Evolutionary conservation across 2,329 filamentous ascomycete genomes (phyloP).

Genomic region (Didymella segeticola): DNA sequence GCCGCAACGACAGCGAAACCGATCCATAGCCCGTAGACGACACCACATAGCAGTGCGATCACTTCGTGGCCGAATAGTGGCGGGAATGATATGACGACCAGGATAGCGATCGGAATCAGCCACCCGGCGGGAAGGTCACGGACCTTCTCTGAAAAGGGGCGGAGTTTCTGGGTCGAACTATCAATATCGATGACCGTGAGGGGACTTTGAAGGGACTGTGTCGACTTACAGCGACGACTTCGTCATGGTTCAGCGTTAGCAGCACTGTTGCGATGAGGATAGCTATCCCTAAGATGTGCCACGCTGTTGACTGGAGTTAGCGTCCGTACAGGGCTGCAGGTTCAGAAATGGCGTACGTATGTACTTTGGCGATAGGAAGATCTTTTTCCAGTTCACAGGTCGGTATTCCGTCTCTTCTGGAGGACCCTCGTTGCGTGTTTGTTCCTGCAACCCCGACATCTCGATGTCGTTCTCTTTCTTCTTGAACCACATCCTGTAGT

Average conservation of each 20-base stretch:
- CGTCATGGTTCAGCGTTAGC: slow-evolving; percentile 39
- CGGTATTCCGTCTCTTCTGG: slow-evolving; percentile 43
- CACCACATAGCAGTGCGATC: slow-evolving; percentile 43
- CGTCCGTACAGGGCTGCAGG: neutral
- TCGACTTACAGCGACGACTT: slow-evolving; percentile 39
- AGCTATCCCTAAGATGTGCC: slow-evolving; percentile 39
- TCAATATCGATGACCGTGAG: slow-evolving; percentile 13
- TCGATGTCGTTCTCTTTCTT: slow-evolving; percentile 40
- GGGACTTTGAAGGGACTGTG: neutral
- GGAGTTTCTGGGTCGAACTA: slow-evolving; percentile 32
- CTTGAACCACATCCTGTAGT: slow-evolving; percentile 27
- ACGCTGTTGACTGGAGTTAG: slow-evolving; percentile 34
- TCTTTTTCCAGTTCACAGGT: slow-evolving; percentile 43
- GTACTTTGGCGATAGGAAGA: slow-evolving; percentile 45
- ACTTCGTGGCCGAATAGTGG: slow-evolving; percentile 46
- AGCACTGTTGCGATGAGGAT: slow-evolving; percentile 38
- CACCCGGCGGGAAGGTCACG: slow-evolving; percentile 45
- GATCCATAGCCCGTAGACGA: slow-evolving; percentile 45
- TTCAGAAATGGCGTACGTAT: slow-evolving; percentile 35
- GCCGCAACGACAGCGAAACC: slow-evolving; percentile 44
- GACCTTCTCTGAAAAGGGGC: slow-evolving; percentile 44
- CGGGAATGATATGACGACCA: slow-evolving; percentile 45
- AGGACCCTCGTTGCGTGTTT: slow-evolving; percentile 23
- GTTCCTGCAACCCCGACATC: slow-evolving; percentile 34
- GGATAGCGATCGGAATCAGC: slow-evolving; percentile 44